phyloP scores from a whole-genome alignment of 495 filamentous ascomycete species.

The Neurospora sp. region DNA sequence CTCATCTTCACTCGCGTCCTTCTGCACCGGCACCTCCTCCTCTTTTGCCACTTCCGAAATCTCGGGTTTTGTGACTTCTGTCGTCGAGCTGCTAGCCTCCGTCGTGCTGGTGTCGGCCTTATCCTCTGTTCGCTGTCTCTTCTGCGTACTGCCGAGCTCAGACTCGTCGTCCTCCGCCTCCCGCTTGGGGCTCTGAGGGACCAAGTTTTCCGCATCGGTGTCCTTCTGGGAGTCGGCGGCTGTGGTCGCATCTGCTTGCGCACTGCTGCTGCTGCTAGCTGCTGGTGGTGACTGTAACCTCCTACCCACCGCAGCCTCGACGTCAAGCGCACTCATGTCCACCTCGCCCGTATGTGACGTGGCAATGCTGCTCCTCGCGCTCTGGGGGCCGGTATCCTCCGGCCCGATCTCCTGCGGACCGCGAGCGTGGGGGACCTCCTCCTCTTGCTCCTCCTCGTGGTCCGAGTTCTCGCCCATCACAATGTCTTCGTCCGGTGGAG shows the following conservation, averaged over 20 bases:
- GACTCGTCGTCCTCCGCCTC: conserved; percentile 34
- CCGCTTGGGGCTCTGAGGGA: conserved; percentile 28
- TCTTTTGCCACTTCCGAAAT: not conserved
- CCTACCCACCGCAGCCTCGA: conserved; percentile 44
- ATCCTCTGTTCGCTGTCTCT: conserved; percentile 27
- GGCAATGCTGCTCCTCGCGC: conserved; percentile 15
- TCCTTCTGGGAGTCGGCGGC: not conserved
- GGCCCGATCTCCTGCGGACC: conserved; percentile 76
- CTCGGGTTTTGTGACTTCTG: not conserved
- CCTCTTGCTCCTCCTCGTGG: conserved; percentile 29
- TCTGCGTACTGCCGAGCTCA: conserved; percentile 22
- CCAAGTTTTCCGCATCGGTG: not conserved
- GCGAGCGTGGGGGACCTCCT: conserved; percentile 67
- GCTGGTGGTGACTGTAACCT: conserved; percentile 15
- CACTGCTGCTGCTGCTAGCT: not conserved
- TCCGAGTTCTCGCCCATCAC: conserved; percentile 16
- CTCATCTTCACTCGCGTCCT: not conserved
- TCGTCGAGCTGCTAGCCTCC: not conserved
- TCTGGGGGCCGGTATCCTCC: conserved; percentile 78
- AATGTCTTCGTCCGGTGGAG: conserved; percentile 22
- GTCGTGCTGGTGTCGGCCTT: not conserved
- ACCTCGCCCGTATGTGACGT: conserved; percentile 18
- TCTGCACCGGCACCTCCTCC: not conserved
- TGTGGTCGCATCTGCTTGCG: not conserved
- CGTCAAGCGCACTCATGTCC: conserved; percentile 40